Evolutionary conservation across 176 grass and related monocot species (phyloP).

Genomic region (Alloteropsis semialata): DNA sequence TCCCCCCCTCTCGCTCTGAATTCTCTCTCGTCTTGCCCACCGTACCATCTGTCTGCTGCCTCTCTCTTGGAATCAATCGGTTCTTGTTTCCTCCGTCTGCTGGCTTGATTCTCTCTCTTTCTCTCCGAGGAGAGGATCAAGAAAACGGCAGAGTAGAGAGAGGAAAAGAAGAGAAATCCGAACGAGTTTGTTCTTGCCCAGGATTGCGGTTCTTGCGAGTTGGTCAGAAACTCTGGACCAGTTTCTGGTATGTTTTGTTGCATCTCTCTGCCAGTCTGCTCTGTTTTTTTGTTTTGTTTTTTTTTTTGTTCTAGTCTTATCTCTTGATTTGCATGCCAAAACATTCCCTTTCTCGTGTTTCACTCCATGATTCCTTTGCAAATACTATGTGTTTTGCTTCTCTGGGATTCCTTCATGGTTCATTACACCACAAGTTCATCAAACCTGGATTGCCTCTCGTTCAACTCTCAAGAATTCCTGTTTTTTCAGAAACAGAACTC

Average conservation of each 20-base stretch:
- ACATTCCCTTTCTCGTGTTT: not conserved
- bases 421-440: not conserved
- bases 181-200: not conserved
- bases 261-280: not conserved
- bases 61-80: not conserved
- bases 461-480: not conserved
- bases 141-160: not conserved
- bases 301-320: not conserved
- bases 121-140: slow-evolving; percentile 32
- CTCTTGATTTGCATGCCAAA: slow-evolving; percentile 4
- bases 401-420: not conserved
- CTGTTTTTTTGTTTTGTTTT: not conserved
- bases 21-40: slow-evolving; percentile 8
- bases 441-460: not conserved
- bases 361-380: not conserved
- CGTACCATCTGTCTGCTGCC: slow-evolving; percentile 5
- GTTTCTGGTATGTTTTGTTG: slow-evolving; percentile 30
- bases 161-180: not conserved
- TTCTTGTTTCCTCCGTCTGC: slow-evolving; percentile 28
- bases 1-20: slow-evolving; percentile 30
- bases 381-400: not conserved
- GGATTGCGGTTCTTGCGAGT: slow-evolving; percentile 20
- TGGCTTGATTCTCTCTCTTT: slow-evolving; percentile 28
- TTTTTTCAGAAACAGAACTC: not conserved
- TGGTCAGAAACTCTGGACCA: not conserved